These are phyloP conservation scores for Ophidiomyces ophidiicola DNA, from an alignment of 2,329 filamentous ascomycete species.

Conservation along the genomic window DNA sequence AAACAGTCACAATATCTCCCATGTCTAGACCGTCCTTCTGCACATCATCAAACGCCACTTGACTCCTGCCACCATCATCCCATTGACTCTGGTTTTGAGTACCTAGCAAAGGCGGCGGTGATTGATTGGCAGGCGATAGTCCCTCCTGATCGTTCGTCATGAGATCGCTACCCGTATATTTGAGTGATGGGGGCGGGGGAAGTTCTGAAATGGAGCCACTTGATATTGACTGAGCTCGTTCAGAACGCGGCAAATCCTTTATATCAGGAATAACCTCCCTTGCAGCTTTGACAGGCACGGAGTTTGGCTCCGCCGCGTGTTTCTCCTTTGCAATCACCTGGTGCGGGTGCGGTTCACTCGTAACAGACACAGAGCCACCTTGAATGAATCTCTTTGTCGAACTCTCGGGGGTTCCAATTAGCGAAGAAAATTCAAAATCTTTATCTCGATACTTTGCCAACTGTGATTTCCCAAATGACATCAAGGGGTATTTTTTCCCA, in stretches of 20 bases:
- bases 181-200: slow-evolving; percentile 7
- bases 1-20: not conserved
- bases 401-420: slow-evolving; percentile 15
- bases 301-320: not conserved
- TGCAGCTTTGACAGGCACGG: not conserved
- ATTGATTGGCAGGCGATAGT: not conserved
- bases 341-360: not conserved
- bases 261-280: not conserved
- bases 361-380: not conserved
- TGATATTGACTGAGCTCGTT: not conserved
- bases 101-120: not conserved
- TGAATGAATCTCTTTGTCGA: slow-evolving; percentile 14
- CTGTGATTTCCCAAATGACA: slow-evolving; percentile 14
- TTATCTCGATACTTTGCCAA: slow-evolving; percentile 15
- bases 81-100: not conserved
- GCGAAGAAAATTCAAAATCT: slow-evolving; percentile 14
- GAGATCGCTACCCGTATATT: slow-evolving; percentile 7
- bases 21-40: not conserved
- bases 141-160: slow-evolving; percentile 2
- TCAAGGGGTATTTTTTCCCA: slow-evolving; percentile 18
- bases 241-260: not conserved
- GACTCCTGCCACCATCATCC: not conserved
- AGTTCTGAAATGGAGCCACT: slow-evolving; percentile 6
- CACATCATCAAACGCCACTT: not conserved
- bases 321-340: not conserved